phyloP scores from a whole-genome alignment of 805 yeast species.

The Torulaspora indica region DNA sequence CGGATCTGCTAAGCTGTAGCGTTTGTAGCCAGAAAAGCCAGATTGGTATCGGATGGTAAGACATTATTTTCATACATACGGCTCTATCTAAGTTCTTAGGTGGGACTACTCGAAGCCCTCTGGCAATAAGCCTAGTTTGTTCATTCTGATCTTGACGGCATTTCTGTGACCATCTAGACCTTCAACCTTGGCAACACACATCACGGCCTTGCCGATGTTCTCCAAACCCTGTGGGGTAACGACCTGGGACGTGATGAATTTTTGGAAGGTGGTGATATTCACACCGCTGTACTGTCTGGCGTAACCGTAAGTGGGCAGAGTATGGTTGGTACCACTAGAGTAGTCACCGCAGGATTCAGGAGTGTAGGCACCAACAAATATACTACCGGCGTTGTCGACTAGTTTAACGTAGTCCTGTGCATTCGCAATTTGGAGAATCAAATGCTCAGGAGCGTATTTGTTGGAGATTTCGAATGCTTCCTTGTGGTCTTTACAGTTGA shows the following conservation, averaged over 20 bases:
- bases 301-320: constrained; percentile 96
- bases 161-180: constrained; percentile 97
- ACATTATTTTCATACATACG: constrained; percentile 1
- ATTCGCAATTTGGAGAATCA: constrained; percentile 81
- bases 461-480: constrained; percentile 87
- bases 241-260: constrained; percentile 90
- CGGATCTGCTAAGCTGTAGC: not conserved
- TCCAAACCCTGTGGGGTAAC: constrained; percentile 79
- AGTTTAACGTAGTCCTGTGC: constrained; percentile 66
- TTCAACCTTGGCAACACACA: constrained; percentile 92
- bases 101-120: constrained; percentile 27
- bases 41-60: not conserved
- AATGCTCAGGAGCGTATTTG: constrained; percentile 95
- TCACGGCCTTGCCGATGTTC: constrained; percentile 92
- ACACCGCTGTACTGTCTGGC: constrained; percentile 98
- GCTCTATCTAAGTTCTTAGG: constrained; percentile 3
- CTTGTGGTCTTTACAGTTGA: constrained; percentile 61
- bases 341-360: constrained; percentile 99
- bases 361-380: constrained; percentile 91
- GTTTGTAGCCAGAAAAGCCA: not conserved
- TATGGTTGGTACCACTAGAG: constrained; percentile 97
- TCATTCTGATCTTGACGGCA: constrained; percentile 93
- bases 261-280: constrained; percentile 92
- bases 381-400: constrained; percentile 92
- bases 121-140: constrained; percentile 58